Evolutionary conservation across 164 flowering plant species (phyloP), one percentile per base, ranked within the genome.

Genomic region (Brasenia schreberi): DNA sequence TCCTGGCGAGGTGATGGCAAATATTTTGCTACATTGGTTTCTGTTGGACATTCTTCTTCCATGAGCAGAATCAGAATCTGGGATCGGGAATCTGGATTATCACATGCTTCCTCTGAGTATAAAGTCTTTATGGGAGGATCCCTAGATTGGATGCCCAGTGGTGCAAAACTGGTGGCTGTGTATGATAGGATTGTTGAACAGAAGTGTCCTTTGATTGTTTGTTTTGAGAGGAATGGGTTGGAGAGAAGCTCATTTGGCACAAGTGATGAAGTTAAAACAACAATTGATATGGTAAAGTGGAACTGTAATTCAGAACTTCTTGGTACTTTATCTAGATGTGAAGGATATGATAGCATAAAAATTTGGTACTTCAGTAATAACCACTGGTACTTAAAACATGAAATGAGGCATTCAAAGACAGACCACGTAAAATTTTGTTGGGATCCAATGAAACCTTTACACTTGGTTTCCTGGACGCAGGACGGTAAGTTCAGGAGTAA

Each of bases 1-100:
- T 81, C 94, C 19, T 94, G 99, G 97, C 72, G 99, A 70, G 99
- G 99, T 59, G 99, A 94, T 82, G 99, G 97, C 19, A 94, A 87
- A 65, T 94, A 81, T 76, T 85, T 94, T 79, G 93, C 85, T 0
- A 87, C 96, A 27, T 70, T 91, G 19, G 78, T 76, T 69, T 78
- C 77, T 68, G 73, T 62, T 9, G 52, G 52, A 12, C 19, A 64
- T 67, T 74, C 85, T 65, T 66, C 75, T 73, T 71, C 85, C 59
- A 64, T 66, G 59, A 78, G 63, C 19, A 84, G 78, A 73, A 70
- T 91, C 67, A 91, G 82, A 69, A 78, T 94, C 18, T 91, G 99
- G 99, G 99, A 94, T 71, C 80, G 96, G 62, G 93, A 94, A 70
- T 77, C 93, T 5, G 96, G 99, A 42, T 64, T 71, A 18, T 45